Evolutionary conservation across 108 stramenopile genomes (phyloP).

Genomic region (Craspedostauros australis): DNA sequence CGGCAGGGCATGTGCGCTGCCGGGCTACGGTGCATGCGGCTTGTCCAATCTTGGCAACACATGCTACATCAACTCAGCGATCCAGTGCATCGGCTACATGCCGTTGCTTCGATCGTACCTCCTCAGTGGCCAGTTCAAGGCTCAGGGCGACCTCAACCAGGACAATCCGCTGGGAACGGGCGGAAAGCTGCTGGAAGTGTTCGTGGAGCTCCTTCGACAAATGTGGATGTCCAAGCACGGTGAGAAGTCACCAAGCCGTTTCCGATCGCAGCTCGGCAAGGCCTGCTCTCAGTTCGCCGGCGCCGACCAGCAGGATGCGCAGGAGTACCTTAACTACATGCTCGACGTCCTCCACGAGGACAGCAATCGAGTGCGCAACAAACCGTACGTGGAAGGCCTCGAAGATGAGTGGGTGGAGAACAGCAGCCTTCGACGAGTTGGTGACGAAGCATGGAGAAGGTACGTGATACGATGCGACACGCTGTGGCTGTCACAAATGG

Average conservation of each 20-base stretch:
- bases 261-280: constrained; percentile 70
- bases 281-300: constrained; percentile 83
- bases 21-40: constrained; percentile 83
- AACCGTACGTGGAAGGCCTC: constrained; percentile 84
- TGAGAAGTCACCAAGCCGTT: constrained; percentile 66
- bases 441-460: constrained; percentile 79
- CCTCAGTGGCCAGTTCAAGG: constrained; percentile 69
- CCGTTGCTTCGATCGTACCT: constrained; percentile 85
- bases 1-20: constrained; percentile 61
- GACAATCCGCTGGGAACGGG: constrained; percentile 94
- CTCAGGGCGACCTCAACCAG: constrained; percentile 80
- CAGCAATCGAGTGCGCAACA: constrained; percentile 88
- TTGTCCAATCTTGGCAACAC: constrained; percentile 90
- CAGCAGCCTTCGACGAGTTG: constrained; percentile 51
- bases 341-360: constrained; percentile 92
- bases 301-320: constrained; percentile 94
- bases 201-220: constrained; percentile 68
- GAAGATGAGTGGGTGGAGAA: constrained; percentile 80
- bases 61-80: constrained; percentile 91
- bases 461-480: no score
- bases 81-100: constrained; percentile 90
- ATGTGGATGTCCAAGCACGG: constrained; percentile 83
- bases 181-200: constrained; percentile 89
- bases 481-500: no score
- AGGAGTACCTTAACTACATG: constrained; percentile 90